These are phyloP conservation scores for Starmerella asiatica DNA, from an alignment of 805 yeast species.

Conservation along the genomic window DNA sequence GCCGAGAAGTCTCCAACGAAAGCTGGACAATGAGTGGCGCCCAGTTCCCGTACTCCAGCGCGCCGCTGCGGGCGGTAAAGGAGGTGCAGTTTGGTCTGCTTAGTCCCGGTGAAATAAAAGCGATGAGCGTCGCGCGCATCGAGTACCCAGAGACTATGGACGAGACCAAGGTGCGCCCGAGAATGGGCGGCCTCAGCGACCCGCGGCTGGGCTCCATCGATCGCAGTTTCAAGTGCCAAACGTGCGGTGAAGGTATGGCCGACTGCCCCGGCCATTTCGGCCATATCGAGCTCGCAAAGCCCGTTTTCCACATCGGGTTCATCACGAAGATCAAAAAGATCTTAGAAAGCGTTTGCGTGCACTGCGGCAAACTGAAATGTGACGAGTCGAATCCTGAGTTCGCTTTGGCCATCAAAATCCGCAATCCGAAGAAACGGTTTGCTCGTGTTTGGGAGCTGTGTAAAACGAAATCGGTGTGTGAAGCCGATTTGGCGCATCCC, in stretches of 20 bases:
- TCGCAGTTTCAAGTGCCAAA: constrained; percentile 94
- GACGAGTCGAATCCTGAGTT: constrained; percentile 73
- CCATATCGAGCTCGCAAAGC: constrained; percentile 94
- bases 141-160: constrained; percentile 99
- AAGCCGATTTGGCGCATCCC: constrained; percentile 42
- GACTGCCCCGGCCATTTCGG: constrained; percentile 99
- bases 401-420: constrained; percentile 76
- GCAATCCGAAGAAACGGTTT: constrained; percentile 90
- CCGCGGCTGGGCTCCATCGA: constrained; percentile 96
- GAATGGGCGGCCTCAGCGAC: constrained; percentile 94
- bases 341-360: constrained; percentile 95
- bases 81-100: constrained; percentile 97
- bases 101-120: constrained; percentile 95
- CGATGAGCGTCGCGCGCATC: constrained; percentile 93
- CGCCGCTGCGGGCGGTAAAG: constrained; percentile 92
- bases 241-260: constrained; percentile 98
- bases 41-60: constrained; percentile 86
- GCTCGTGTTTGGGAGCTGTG: constrained; percentile 93
- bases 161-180: constrained; percentile 84
- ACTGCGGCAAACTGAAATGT: constrained; percentile 85
- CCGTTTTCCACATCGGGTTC: constrained; percentile 92
- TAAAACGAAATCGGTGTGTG: constrained; percentile 89
- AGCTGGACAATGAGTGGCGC: constrained; percentile 34
- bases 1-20: not conserved
- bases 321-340: constrained; percentile 86